Evolutionary conservation across 352 stramenopile species (phyloP).

Genomic region (Blastocystis sp.): DNA sequence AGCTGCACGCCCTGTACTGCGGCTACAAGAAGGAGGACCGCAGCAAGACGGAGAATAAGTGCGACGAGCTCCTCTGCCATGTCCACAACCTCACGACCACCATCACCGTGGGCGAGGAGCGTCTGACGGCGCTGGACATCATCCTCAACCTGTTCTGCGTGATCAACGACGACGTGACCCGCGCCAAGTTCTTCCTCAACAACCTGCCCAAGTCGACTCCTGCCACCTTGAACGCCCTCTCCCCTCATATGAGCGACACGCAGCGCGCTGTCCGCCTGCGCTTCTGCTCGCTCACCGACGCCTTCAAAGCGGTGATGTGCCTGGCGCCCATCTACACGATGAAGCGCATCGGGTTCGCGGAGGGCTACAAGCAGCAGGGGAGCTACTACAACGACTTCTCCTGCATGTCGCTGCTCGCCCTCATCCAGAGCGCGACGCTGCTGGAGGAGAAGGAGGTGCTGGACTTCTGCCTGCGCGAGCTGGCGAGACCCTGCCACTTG

Average conservation of each 20-base stretch:
- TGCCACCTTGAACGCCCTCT: not conserved
- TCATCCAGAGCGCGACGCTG: not conserved
- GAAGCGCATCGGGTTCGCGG: not conserved
- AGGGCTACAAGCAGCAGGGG: not conserved
- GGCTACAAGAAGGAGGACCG: not conserved
- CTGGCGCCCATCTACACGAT: not conserved
- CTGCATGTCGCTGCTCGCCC: not conserved
- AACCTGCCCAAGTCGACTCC: not conserved
- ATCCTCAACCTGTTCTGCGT: not conserved
- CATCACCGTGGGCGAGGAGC: not conserved
- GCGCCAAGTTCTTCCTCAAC: not conserved
- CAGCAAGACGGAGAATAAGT: not conserved
- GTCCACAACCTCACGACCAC: not conserved
- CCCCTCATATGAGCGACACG: not conserved
- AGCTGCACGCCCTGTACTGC: constrained; percentile 7
- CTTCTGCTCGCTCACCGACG: not conserved
- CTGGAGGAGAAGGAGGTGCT: not conserved
- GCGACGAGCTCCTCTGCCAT: not conserved
- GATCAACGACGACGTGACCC: not conserved
- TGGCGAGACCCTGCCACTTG: not conserved
- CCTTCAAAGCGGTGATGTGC: not conserved
- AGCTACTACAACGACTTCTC: not conserved
- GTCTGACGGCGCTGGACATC: not conserved
- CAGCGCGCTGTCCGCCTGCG: not conserved
- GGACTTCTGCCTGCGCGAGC: not conserved